Conservation (phyloP, 176 grass and related monocot genomes). For the Juncus inflexus region DNA sequence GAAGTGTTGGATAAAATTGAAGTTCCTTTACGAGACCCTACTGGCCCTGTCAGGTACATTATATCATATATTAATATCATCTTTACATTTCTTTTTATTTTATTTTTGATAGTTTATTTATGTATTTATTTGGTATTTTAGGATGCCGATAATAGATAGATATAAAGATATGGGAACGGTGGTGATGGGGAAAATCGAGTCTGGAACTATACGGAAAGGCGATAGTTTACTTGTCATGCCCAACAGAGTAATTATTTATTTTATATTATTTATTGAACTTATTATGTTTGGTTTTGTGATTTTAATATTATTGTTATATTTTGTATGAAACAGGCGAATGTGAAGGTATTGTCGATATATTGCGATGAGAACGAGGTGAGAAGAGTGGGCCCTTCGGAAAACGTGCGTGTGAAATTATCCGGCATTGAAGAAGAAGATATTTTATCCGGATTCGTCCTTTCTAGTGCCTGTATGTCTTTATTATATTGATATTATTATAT, state of each 20-base stretch:
- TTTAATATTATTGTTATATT: constrained; percentile 21
- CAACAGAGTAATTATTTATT: constrained; percentile 56
- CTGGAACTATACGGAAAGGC: constrained; percentile 69
- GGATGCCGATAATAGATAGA: constrained; percentile 97
- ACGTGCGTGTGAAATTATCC: constrained; percentile 81
- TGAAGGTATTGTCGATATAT: constrained; percentile 74
- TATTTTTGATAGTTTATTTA: neutral
- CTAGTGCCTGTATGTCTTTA: constrained; percentile 56
- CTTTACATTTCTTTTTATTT: too few species aligned
- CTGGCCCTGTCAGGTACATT: constrained; percentile 71
- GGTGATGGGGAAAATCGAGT: constrained; percentile 94
- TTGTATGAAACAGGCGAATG: constrained; percentile 44
- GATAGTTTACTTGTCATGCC: constrained; percentile 89
- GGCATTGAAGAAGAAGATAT: constrained; percentile 95
- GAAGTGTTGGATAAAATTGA: constrained; percentile 78
- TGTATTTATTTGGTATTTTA: constrained; percentile 27
- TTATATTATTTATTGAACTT: neutral
- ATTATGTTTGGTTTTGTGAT: constrained; percentile 12
- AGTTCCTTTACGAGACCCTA: constrained; percentile 87
- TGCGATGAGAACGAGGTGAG: constrained; percentile 75
- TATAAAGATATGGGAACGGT: constrained; percentile 97
- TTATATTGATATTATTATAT: constrained; percentile 11
- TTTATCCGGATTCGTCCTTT: constrained; percentile 90
- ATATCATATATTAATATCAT: too few species aligned
- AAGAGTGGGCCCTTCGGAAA: constrained; percentile 65